These are phyloP conservation scores for Aspergillus terreus DNA, from an alignment of 2,329 filamentous ascomycete genomes.

Conservation along the genomic window DNA sequence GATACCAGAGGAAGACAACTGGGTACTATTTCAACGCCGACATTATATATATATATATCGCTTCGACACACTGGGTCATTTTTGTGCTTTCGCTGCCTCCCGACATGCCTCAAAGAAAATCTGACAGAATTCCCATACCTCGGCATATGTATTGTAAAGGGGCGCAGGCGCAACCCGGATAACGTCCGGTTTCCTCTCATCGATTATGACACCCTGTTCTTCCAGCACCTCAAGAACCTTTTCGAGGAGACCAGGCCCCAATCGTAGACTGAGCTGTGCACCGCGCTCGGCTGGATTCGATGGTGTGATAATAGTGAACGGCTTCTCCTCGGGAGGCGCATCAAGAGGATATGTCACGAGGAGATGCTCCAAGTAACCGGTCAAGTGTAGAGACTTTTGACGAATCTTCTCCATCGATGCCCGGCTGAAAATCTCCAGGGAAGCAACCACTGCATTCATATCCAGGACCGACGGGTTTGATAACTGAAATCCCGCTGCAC, in stretches of 20 bases:
- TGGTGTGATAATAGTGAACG: conserved; percentile 67
- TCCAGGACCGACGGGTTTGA: conserved; percentile 80
- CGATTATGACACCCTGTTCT: conserved; percentile 68
- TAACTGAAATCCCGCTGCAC: conserved; percentile 79
- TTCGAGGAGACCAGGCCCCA: conserved; percentile 69
- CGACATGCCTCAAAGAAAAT: conserved; percentile 51
- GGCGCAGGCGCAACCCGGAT: conserved; percentile 80
- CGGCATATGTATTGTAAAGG: conserved; percentile 75
- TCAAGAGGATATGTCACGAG: conserved; percentile 44
- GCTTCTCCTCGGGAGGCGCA: conserved; percentile 26
- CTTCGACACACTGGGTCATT: conserved; percentile 2
- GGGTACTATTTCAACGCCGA: background rate
- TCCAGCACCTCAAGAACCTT: conserved; percentile 61
- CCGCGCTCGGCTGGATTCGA: conserved; percentile 64
- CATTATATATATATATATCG: background rate
- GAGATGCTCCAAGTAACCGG: conserved; percentile 70
- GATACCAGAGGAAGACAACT: background rate
- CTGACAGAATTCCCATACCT: conserved; percentile 61
- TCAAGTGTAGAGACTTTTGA: conserved; percentile 68
- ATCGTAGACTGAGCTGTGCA: conserved; percentile 71
- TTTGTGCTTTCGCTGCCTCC: conserved; percentile 26
- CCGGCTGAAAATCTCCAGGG: conserved; percentile 69
- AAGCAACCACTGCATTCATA: conserved; percentile 68
- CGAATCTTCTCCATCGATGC: conserved; percentile 68
- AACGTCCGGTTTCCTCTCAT: conserved; percentile 82